These are phyloP conservation scores for Trichoderma polysporum DNA, from an alignment of 2,329 filamentous ascomycete genomes.

Conservation along the genomic window DNA sequence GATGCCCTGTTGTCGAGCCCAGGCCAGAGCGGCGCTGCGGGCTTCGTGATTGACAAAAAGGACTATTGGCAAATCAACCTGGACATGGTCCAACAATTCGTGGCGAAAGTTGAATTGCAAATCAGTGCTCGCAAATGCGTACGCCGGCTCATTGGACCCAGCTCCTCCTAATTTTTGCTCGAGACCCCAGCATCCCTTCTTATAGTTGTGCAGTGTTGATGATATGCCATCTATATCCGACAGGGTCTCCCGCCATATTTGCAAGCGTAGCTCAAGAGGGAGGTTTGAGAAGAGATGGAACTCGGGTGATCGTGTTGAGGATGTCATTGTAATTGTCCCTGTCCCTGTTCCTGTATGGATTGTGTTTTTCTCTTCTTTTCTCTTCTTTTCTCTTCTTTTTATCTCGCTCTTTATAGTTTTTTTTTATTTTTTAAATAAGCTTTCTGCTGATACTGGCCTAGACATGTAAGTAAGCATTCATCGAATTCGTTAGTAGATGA, in stretches of 20 bases:
- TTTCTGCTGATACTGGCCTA: too few species aligned
- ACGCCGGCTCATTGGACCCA: background rate
- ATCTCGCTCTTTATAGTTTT: too few species aligned
- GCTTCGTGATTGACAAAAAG: constrained; percentile 5
- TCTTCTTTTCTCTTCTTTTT: too few species aligned
- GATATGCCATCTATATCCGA: background rate
- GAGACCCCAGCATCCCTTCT: background rate
- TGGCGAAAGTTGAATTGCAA: background rate
- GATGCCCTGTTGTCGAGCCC: background rate
- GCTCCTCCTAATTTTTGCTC: background rate
- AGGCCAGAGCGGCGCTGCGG: background rate
- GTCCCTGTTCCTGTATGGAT: too few species aligned
- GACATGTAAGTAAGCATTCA: too few species aligned
- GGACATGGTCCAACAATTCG: background rate
- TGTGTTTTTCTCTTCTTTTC: too few species aligned
- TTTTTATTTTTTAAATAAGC: too few species aligned
- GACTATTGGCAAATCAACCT: background rate
- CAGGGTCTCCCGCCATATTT: background rate
- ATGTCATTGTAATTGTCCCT: background rate
- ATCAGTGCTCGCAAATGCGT: background rate
- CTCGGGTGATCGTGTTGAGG: background rate
- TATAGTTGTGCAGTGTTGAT: background rate
- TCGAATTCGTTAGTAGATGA: too few species aligned
- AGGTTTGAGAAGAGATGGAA: background rate
- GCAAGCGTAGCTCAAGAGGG: background rate